A percentile compares a stretch with the other conserved stretches of the same genome.
Evolutionary conservation across 768 basidiomycete species (phyloP).

Genomic region (Phanerochaete carnosa): DNA sequence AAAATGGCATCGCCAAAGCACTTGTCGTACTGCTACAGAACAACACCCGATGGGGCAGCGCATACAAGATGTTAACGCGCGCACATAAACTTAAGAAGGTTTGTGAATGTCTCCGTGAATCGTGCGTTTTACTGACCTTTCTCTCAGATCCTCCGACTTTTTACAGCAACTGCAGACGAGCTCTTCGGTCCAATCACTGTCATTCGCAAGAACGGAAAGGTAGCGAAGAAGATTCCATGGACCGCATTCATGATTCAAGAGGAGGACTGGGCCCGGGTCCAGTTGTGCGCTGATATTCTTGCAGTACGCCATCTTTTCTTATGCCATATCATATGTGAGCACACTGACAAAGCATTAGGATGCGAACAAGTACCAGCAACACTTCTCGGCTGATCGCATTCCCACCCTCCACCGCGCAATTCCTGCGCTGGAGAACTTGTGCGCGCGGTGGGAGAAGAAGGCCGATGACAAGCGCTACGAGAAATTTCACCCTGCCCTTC

Average conservation of each 20-base stretch:
- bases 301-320: too few species aligned
- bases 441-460: not conserved
- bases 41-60: too few species aligned
- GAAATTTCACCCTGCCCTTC: not conserved
- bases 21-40: too few species aligned
- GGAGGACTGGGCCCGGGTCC: constrained; percentile 22
- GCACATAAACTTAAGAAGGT: too few species aligned
- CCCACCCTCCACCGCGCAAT: not conserved
- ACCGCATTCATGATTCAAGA: constrained; percentile 18
- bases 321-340: too few species aligned
- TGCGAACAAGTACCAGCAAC: not conserved
- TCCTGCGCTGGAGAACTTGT: not conserved
- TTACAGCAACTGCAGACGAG: constrained; percentile 23
- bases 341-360: not conserved
- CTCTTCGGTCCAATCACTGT: constrained; percentile 29
- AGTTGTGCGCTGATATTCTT: constrained; percentile 13
- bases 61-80: too few species aligned
- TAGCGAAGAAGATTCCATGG: constrained; percentile 27
- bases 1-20: too few species aligned
- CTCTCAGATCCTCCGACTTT: constrained; percentile 12
- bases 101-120: too few species aligned
- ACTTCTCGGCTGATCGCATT: not conserved
- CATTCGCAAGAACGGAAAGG: constrained; percentile 13
- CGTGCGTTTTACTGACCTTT: too few species aligned
- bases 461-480: not conserved